Evolutionary conservation across 2,329 filamentous ascomycete genomes (phyloP), one percentile per base, ranked within the genome.

Genomic region (Aspergillus sp.): DNA sequence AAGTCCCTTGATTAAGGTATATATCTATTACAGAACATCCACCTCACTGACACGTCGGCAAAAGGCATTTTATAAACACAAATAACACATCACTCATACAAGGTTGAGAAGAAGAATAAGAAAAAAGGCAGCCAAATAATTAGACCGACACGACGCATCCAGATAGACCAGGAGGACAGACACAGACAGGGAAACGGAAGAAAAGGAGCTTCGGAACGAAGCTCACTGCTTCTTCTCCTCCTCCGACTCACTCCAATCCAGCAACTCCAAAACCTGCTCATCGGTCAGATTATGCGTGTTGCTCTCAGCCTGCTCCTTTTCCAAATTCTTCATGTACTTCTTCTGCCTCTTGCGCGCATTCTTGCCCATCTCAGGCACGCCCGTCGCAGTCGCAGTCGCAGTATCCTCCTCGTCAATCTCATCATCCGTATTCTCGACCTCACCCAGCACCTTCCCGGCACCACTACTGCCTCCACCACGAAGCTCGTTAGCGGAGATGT

Each of bases 201-300:
- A 12, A 31, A 34, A 38, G 9, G 11, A n/a, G n/a, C n/a, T n/a
- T n/a, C n/a, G n/a, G n/a, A 39, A 37, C 11, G n/a, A 41, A 27
- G 37, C 40, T 38, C 42, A 13, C 29, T 45, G 35, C 52, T 58
- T 60, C 51, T 57, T 58, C 37, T 54, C 60, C 30, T 42, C 52
- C 42, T 62, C 60, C 3, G 53, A 53, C 7, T 68, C 61, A 76
- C 59, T 81, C 75, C 54, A 65, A 48, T 79, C 74, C 62, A 90
- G 65, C 56, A 85, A 81, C 66, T 90, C 83, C 60, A 82, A 78
- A 54, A 90, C 85, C 62, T 90, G 85, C 68, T 86, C 85, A 63
- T 88, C 84, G 47, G 85, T 81, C 52, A 86, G 76, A 46, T 83
- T 79, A 54, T 83, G 81, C 56, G 80, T 75, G 52, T 68, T 65